Conservation (phyloP, 2,329 filamentous ascomycete genomes). For the Ophiostoma australiae region DNA sequence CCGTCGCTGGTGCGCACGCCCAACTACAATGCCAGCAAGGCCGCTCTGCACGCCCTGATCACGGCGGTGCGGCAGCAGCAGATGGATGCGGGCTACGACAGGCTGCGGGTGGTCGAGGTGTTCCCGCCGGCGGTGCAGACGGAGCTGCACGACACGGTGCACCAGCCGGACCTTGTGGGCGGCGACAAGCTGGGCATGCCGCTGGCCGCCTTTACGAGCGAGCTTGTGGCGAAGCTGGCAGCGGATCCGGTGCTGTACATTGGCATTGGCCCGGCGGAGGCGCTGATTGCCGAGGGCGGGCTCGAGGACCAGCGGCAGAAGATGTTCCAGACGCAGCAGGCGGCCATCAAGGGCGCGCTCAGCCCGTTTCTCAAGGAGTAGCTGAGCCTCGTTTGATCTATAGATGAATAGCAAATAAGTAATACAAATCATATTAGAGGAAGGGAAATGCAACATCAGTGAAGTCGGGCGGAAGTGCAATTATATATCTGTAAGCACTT, state of each 20-base stretch:
- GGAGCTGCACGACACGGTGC: slow-evolving; percentile 41
- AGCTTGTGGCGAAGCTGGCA: slow-evolving; percentile 37
- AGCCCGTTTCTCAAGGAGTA: slow-evolving; percentile 28
- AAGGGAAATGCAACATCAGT: neutral
- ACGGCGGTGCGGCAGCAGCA: slow-evolving; percentile 45
- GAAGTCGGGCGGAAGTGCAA: neutral
- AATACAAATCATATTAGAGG: neutral
- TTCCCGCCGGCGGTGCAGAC: slow-evolving; percentile 41
- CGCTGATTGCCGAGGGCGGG: slow-evolving; percentile 29
- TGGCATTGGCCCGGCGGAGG: slow-evolving; percentile 33
- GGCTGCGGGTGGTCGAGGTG: slow-evolving; percentile 40
- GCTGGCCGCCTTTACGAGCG: slow-evolving; percentile 40
- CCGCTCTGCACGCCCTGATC: slow-evolving; percentile 44
- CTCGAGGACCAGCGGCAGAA: slow-evolving; percentile 32
- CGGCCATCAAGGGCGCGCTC: slow-evolving; percentile 25
- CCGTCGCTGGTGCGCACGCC: slow-evolving; percentile 41
- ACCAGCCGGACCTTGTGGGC: slow-evolving; percentile 39
- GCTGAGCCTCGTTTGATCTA: neutral
- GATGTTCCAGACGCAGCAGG: slow-evolving; percentile 31
- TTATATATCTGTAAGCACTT: no score
- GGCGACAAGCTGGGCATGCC: slow-evolving; percentile 47
- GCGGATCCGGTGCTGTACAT: slow-evolving; percentile 38
- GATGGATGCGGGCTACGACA: slow-evolving; percentile 34
- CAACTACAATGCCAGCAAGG: slow-evolving; percentile 47
- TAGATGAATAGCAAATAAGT: neutral